Evolutionary conservation across 2,329 filamentous ascomycete species (phyloP), one percentile per base, ranked within the genome.

Genomic region (Phaeosphaeria sp.): DNA sequence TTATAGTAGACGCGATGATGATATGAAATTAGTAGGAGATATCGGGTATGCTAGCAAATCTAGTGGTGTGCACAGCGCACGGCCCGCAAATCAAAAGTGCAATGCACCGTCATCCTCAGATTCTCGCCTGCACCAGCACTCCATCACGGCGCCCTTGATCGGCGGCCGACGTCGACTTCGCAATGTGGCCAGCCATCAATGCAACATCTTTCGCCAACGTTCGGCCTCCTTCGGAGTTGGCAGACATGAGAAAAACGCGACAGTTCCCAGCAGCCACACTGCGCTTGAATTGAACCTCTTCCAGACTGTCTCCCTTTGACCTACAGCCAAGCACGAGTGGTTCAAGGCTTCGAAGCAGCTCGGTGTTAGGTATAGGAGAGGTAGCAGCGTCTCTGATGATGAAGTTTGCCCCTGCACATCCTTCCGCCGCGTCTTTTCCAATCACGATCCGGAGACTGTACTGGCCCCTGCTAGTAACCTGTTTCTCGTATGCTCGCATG

Each of bases 251-350:
- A 68, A 73, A 77, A 60, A 75, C 65, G 42, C 64, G 64, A 53
- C 72, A 73, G 47, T 61, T 59, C 21, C 68, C 63, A 20, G 63
- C 66, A 40, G 74, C 73, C 9, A 64, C 65, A 15, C 69, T 70
- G 18, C 71, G 73, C 62, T 77, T 77, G 69, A 77, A 77, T 42
- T 74, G 73, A 52, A 77, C 71, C 58, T 77, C 74, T 51, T 77
- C 68, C 43, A 77, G 64, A 65, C 73, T 74, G 43, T 75, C 71
- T 40, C 74, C 71, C 52, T 73, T 74, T 52, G 72, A 68, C 53
- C 71, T 73, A 42, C 73, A 77, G 43, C 73, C 73, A 30, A 77
- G 63, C 21, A 72, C 71, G 18, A 77, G 70, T 30, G 68, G 47
- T 48, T 76, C 73, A 45, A 77, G 48, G 49, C 65, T 66, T 49